Base-by-base conservation (phyloP, 306 rosid species). In the Abrus precatorius region DNA sequence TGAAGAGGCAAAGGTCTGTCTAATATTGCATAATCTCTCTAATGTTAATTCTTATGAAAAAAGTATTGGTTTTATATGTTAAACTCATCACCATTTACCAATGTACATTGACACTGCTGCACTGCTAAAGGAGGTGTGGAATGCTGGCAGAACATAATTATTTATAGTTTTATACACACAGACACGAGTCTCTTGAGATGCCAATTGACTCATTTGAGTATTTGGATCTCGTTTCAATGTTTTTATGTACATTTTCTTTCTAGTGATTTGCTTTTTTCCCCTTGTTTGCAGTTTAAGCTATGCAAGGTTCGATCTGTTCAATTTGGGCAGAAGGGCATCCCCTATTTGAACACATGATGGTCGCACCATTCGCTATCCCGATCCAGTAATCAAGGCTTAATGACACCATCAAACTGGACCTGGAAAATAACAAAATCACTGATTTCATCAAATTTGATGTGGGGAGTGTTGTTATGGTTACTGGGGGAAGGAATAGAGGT, bases 401-500 rank as follows among this genome's bases (percentile, higher is more conserved):
- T 32, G 97, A 93, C 89, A 93, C 98, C 13, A 85, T 93, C 84
- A 91, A 93, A 82, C 87, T 91, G 34, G 97, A 91, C 74, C 82
- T 90, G 27, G 97, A 90, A 84, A 80, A 57, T 68, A 90, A 90
- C 86, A 92, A 90, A 86, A 84, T 90, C 63, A 48, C 80, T 0
- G 90, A 90, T 30, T 92, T 87, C 90, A 88, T 92, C 80, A 92
- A 92, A 81, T 92, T 90, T 30, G 92, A 92, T 78, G 91, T 90
- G 56, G 92, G 97, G 7, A 90, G 90, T 43, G 90, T 92, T 47
- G 92, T 90, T 36, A 93, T 93, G 97, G 97, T 91, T 47, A 88
- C 97, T 0, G 91, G 97, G 9, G 94, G 92, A 77, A 88, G 97
- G 83, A 90, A 92, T 78, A 87, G 91, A 62, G 93, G 94, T 0